Percentiles rank a stretch among this genome's conserved stretches.
These are phyloP conservation scores for Stagonosporopsis cucurbitacearum DNA, from an alignment of 2,329 filamentous ascomycete species.

Conservation along the genomic window DNA sequence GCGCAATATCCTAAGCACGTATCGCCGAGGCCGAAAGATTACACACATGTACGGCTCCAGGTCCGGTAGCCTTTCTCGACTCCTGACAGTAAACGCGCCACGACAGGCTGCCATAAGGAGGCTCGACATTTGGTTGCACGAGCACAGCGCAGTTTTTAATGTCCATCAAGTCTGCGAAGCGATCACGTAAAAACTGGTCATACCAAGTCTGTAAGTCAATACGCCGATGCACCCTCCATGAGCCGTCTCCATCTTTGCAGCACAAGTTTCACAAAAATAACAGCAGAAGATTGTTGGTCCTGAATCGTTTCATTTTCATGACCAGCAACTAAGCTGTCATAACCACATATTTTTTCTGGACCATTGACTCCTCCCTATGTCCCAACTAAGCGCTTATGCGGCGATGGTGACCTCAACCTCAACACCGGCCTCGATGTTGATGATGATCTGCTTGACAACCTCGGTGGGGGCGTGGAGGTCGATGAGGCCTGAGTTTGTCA, in stretches of 20 bases:
- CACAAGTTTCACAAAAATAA: background rate
- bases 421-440: conserved; percentile 93
- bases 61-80: background rate
- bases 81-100: background rate
- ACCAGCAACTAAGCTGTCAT: conserved; percentile 34
- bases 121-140: background rate
- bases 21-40: background rate
- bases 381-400: conserved; percentile 61
- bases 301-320: conserved; percentile 35
- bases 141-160: background rate
- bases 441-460: conserved; percentile 95
- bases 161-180: background rate
- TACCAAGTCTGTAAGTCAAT: background rate
- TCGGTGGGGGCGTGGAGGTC: conserved; percentile 98
- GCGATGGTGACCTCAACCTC: conserved; percentile 94
- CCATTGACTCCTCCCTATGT: conserved; percentile 25
- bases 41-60: background rate
- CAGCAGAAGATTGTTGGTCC: conserved; percentile 5
- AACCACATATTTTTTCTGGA: conserved; percentile 34
- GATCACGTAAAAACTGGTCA: background rate
- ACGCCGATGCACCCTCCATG: background rate
- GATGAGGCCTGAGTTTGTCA: conserved; percentile 65
- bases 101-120: background rate
- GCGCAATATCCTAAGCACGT: too few relatives aligned
- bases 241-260: background rate